Evolutionary conservation across 805 yeast species (phyloP).

Genomic region (Candida coquimbonensis): DNA sequence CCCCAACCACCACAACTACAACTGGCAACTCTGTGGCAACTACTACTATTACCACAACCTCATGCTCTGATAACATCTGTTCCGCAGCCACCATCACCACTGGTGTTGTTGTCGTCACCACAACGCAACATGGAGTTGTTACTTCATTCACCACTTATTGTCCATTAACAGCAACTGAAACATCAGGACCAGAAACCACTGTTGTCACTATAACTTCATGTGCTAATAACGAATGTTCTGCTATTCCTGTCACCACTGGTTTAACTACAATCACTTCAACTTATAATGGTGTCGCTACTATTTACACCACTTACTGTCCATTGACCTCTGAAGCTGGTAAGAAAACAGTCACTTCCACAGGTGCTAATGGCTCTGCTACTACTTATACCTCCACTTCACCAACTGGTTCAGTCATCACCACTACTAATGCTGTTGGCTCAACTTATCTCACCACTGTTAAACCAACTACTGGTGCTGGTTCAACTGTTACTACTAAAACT

Average conservation of each 20-base stretch:
- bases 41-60: conserved; percentile 9
- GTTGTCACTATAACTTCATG: not conserved
- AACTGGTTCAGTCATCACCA: conserved; percentile 25
- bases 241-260: not conserved
- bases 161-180: conserved; percentile 17
- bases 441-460: conserved; percentile 8
- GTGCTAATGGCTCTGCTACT: not conserved
- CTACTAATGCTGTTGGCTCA: conserved; percentile 23
- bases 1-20: not conserved
- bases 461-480: conserved; percentile 5
- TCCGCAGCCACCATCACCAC: conserved; percentile 23
- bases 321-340: not conserved
- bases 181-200: not conserved
- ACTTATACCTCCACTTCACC: conserved; percentile 6
- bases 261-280: not conserved
- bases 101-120: conserved; percentile 16
- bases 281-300: not conserved
- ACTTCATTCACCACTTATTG: conserved; percentile 31
- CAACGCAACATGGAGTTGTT: conserved; percentile 22
- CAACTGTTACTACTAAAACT: not conserved
- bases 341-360: not conserved
- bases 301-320: not conserved
- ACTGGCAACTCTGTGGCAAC: not conserved
- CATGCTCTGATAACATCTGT: conserved; percentile 12
- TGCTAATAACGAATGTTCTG: not conserved